A percentile compares a stretch with the other conserved stretches of the same genome.
Conservation (phyloP, 352 stramenopile species). For the Pythium phragmitis region DNA sequence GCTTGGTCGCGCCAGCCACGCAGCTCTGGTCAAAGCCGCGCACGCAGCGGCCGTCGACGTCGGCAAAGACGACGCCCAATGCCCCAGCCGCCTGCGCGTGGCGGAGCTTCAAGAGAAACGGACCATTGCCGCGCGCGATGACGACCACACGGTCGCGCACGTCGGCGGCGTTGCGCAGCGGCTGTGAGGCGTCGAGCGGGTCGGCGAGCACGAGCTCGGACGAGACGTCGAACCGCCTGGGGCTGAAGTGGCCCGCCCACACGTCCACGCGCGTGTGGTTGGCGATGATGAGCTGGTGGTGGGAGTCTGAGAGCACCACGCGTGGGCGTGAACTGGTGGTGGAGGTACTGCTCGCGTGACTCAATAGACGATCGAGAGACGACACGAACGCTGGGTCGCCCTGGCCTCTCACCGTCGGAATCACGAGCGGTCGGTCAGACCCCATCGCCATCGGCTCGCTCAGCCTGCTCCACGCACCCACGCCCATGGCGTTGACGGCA, state of each 20-base stretch:
- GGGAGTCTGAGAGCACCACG: slow-evolving; percentile 50
- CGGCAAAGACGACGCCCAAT: slow-evolving; percentile 61
- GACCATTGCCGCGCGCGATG: slow-evolving; percentile 44
- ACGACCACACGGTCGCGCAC: slow-evolving; percentile 64
- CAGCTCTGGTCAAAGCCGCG: slow-evolving; percentile 69
- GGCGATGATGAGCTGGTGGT: slow-evolving; percentile 37
- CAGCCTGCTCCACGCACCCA: slow-evolving; percentile 45
- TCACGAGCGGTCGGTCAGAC: neutral
- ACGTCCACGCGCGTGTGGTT: slow-evolving; percentile 39
- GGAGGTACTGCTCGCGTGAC: neutral
- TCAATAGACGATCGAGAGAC: neutral
- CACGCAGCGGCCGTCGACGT: slow-evolving; percentile 43
- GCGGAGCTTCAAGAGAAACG: slow-evolving; percentile 69
- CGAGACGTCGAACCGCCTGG: slow-evolving; percentile 61
- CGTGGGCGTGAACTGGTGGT: neutral
- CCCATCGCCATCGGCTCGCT: slow-evolving; percentile 33
- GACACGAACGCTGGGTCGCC: slow-evolving; percentile 32
- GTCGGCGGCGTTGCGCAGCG: slow-evolving; percentile 46
- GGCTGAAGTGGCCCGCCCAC: slow-evolving; percentile 70
- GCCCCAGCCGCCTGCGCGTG: slow-evolving; percentile 65
- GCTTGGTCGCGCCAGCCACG: slow-evolving; percentile 52
- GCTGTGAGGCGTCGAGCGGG: slow-evolving; percentile 49
- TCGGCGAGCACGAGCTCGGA: slow-evolving; percentile 65
- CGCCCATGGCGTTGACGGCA: slow-evolving; percentile 61
- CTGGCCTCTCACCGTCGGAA: slow-evolving; percentile 47